A percentile compares a stretch with the other conserved stretches of the same genome.
Conservation (phyloP, 371 early-diverging fungal genomes). For the Mucor sp. region DNA sequence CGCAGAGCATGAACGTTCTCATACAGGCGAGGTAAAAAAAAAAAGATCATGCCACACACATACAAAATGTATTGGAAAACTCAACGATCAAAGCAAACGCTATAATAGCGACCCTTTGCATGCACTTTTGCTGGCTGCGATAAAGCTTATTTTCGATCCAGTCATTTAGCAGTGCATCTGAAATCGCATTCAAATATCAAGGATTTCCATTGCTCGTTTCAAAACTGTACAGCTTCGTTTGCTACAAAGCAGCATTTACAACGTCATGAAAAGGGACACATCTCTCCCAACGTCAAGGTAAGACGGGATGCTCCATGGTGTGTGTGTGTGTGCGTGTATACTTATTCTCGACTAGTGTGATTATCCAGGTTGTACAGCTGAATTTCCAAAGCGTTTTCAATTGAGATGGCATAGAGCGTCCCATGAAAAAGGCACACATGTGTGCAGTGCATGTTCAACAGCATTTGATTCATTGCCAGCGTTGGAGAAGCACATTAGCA, state of each 20-base stretch:
- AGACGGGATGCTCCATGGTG: not conserved
- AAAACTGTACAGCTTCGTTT: slow-evolving; percentile 41
- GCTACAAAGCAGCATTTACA: slow-evolving; percentile 44
- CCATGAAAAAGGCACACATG: slow-evolving; percentile 35
- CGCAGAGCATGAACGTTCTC: slow-evolving; percentile 55
- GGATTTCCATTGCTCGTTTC: slow-evolving; percentile 40
- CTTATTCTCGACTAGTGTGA: slow-evolving; percentile 36
- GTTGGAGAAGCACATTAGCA: slow-evolving; percentile 53
- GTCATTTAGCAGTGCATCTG: slow-evolving; percentile 61
- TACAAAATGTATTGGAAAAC: too few species aligned
- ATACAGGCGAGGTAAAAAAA: slow-evolving; percentile 69
- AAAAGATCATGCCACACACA: too few species aligned
- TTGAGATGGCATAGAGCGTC: slow-evolving; percentile 55
- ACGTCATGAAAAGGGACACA: slow-evolving; percentile 51
- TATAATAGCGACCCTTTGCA: slow-evolving; percentile 52
- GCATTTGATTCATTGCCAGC: slow-evolving; percentile 56
- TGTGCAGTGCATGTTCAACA: slow-evolving; percentile 42
- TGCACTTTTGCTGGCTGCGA: slow-evolving; percentile 58
- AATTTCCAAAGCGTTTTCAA: slow-evolving; percentile 58
- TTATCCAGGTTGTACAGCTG: slow-evolving; percentile 52
- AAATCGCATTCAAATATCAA: slow-evolving; percentile 52
- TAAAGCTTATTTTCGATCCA: slow-evolving; percentile 57
- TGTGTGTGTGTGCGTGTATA: not conserved
- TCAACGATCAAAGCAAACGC: not conserved
- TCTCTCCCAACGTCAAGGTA: slow-evolving; percentile 19